A percentile compares a stretch with the other conserved stretches of the same genome.
Evolutionary conservation across 2,329 filamentous ascomycete genomes (phyloP).

Genomic region (Xylaria arbuscula): DNA sequence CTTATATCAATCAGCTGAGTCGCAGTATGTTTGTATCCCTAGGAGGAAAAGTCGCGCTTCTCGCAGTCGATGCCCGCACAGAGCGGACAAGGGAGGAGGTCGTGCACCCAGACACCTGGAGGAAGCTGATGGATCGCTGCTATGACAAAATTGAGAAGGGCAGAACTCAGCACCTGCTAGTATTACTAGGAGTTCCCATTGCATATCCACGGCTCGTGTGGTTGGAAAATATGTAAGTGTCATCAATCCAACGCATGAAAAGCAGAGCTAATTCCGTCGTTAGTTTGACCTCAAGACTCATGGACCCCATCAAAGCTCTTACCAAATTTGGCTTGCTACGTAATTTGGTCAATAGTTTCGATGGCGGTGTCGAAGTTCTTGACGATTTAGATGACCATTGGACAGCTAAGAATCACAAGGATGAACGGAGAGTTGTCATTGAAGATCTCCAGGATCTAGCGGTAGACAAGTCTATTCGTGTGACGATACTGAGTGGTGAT

Average conservation of each 20-base stretch:
- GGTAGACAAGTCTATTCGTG: conserved; percentile 87
- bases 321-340: conserved; percentile 85
- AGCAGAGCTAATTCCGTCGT: conserved; percentile 50
- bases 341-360: conserved; percentile 85
- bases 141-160: conserved; percentile 85
- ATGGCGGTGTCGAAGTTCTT: conserved; percentile 89
- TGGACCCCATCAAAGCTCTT: conserved; percentile 90
- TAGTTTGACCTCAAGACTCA: conserved; percentile 82
- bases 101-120: conserved; percentile 82
- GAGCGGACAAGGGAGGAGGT: conserved; percentile 88
- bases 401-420: conserved; percentile 95
- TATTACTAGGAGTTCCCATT: conserved; percentile 85
- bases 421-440: conserved; percentile 85
- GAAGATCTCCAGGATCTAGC: conserved; percentile 94
- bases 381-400: conserved; percentile 97
- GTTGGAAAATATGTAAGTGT: conserved; percentile 74
- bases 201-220: conserved; percentile 82
- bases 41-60: conserved; percentile 80
- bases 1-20: conserved; percentile 89
- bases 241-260: not conserved
- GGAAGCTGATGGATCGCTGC: conserved; percentile 86
- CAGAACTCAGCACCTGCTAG: conserved; percentile 88
- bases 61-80: conserved; percentile 91
- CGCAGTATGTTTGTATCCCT: conserved; percentile 87
- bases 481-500: conserved; percentile 93